Percentiles rank a stretch among this genome's conserved stretches.
These are phyloP conservation scores for Leishmania mexicana DNA, from an alignment of 208 protist genomes.

Conservation along the genomic window DNA sequence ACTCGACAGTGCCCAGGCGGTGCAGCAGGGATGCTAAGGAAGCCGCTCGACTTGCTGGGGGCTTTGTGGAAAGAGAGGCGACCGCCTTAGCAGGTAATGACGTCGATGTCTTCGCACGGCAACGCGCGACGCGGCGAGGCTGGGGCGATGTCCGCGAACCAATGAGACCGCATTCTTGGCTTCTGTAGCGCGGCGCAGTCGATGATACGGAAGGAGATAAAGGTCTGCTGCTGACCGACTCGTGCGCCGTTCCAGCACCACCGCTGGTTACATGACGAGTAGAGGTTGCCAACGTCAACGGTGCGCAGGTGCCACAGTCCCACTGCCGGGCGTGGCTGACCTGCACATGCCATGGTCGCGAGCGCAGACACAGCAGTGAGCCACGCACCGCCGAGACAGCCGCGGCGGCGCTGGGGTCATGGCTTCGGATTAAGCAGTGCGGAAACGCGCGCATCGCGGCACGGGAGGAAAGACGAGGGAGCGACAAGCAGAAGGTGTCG, in stretches of 20 bases:
- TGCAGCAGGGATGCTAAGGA: background rate
- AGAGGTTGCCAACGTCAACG: background rate
- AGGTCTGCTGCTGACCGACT: background rate
- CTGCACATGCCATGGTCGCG: background rate
- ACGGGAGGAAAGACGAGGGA: background rate
- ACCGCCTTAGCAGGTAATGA: background rate
- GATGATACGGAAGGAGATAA: background rate
- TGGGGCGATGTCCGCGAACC: background rate
- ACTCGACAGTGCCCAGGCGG: background rate
- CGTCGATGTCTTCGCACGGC: background rate
- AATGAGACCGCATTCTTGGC: background rate
- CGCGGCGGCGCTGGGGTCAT: background rate
- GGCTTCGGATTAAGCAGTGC: background rate
- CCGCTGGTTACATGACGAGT: background rate
- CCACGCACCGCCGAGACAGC: background rate
- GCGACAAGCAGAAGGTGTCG: background rate
- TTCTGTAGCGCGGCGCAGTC: constrained; percentile 3
- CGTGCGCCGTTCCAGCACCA: constrained; percentile 1
- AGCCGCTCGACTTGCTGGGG: background rate
- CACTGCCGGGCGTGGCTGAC: background rate
- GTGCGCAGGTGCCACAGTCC: background rate
- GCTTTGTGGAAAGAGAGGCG: background rate
- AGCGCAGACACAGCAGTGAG: background rate
- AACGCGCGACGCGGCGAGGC: constrained; percentile 3
- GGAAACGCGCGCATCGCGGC: background rate